Base-by-base conservation (phyloP, 495 filamentous ascomycete genomes). In the Hyaloscypha bicolor region DNA sequence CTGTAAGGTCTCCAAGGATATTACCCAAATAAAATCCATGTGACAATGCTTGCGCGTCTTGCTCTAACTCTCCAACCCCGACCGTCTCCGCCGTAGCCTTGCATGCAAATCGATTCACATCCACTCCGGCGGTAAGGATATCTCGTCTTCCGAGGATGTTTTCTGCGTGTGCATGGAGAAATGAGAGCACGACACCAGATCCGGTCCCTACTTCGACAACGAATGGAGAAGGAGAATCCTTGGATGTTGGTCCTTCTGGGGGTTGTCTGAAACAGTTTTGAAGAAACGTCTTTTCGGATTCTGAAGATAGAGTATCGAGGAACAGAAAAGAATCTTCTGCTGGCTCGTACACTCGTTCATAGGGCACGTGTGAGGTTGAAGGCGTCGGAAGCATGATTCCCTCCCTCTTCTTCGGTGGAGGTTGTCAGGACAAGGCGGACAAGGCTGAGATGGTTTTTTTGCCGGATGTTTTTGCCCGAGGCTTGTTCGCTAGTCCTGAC, bases 241-340 rank as follows among this genome's bases (percentile, higher is more conserved):
- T 64, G 4, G 11, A 14, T 4, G 29, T n/a, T 14, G 32, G n/a
- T 16, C n/a, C n/a, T 9, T 33, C 32, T 12, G n/a, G 16, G 39
- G 57, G 32, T 6, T 71, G 64, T 8, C 21, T 25, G 81, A 97
- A 93, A 55, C 86, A 86, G 11, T 78, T 45, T 31, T 79, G 78
- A 37, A 97, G 88, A 76, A 94, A 99, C 39, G 81, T 66, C 6
- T 85, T 90, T 77, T 96, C 92, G 14, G 84, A 74, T 11, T 79
- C 51, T 4, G 89, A 88, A n/a, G 93, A 92, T 32, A 99, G 82
- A 0, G 93, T 95, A 80, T 99, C 95, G 31, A 99, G 85, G 39
- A 99, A 83, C n/a, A 99, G 86, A 75, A 90, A 98, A 21, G 93
- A 96, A 78, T 99, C 95, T 78, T 97, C 95, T 12, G 94, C 89